Evolutionary conservation across 1,284 basidiomycete species (phyloP), one percentile per base, ranked within the genome.

Genomic region (Thecaphora thlaspeos): DNA sequence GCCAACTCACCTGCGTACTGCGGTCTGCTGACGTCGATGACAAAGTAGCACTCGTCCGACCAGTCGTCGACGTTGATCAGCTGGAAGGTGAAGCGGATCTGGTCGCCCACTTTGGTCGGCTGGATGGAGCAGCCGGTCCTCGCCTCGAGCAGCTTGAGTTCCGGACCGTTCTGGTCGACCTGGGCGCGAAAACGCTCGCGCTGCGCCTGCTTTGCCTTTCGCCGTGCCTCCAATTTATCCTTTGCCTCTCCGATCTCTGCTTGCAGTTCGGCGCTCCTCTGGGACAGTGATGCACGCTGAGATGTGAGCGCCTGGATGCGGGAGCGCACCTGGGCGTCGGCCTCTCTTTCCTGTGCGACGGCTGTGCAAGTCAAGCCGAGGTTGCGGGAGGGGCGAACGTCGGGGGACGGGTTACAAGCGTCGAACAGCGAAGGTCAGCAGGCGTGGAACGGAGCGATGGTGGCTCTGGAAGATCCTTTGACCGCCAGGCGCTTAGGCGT

Each of bases 271-370:
- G 51, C 63, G 41, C 61, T 61, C 4, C 64, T 48, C 43, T 71
- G 70, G 17, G 55, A 50, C 10, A 71, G 56, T 2, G 70, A 67
- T 4, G 64, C 52, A 22, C 67, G 60, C 39, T 71, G 70, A 9
- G 70, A 46, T 17, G 62, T 56, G 9, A 71, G 54, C 2, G 57
- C 51, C 43, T 68, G 64, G 22, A 70, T 61, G 34, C 67, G 51
- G 0, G 63, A 36, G 4, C 70, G 63, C 37, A 70, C 55, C 41
- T 50, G 51, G 23, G 61, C 57, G 40, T 71, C 70, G 28, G 63
- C 67, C 40, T 62, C 61, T 43, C 70, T 46, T 40, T 71, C 70
- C 4, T 59, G 47, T 12, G 67, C 64, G 39, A 71, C 69, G n/a
- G 64, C 46, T 56, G 17, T 19, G 15, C n/a, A n/a, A n/a, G n/a